Evolutionary conservation across 2,329 filamentous ascomycete species (phyloP), one percentile per base, ranked within the genome.

Genomic region (Cytospora chrysosperma): DNA sequence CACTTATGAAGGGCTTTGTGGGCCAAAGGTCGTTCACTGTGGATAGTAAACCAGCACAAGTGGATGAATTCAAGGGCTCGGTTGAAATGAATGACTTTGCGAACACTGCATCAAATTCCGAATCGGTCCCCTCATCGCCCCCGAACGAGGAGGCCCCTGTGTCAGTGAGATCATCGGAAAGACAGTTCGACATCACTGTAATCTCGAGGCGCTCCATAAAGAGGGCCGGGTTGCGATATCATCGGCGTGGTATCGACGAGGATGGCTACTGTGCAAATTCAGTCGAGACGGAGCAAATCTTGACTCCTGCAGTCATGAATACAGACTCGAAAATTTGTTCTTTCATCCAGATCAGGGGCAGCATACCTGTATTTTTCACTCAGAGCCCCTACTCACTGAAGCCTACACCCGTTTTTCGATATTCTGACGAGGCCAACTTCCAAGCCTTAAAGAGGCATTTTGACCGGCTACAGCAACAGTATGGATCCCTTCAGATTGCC

Each of bases 331-430:
- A 86, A 68, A 81, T 89, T 2, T 91, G 92, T 74, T 97, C 93
- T 0, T 96, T 97, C 70, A 79, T 96, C 4, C 95, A 99, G 73
- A 81, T 93, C 27, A 86, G 95, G 67, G 94, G 93, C 8, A 97
- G 93, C 26, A 96, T 98, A 67, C 95, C 95, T 0, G 77, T 98
- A 0, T 98, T 95, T 79, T 99, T 97, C 73, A 96, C 93, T 0
- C 95, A 99, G 72, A 92, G 91, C 0, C 93, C 94, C 0, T 98
- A 97, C 75, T 93, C 92, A 12, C 86, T 98, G 68, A 97, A 97
- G 72, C 95, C 95, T 0, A 83, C 90, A 13, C 93, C 94, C 0
- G 84, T 91, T 17, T 79, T 96, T 40, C 91, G 93, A 73, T 93
- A 96, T 68, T 96, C 92, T 0, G 79, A 85, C 4, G 87, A 91